Percentiles rank a stretch among this genome's conserved stretches.
phyloP scores from a whole-genome alignment of 1,284 basidiomycete genomes.

The Apiotrichum sp. region DNA sequence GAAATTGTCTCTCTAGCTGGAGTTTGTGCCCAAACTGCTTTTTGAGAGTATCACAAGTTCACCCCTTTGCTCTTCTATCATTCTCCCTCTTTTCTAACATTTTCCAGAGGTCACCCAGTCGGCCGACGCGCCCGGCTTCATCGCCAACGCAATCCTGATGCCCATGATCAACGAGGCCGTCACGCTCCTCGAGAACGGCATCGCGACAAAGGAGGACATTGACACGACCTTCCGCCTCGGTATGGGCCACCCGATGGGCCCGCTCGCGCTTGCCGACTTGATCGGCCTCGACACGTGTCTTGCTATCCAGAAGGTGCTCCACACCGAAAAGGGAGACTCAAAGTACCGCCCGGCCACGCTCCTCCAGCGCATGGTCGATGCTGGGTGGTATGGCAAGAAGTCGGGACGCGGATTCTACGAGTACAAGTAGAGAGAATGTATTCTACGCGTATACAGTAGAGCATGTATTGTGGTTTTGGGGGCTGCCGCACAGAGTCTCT shows the following conservation, averaged over 20 bases:
- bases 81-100: neutral
- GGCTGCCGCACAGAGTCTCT: no score
- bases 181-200: constrained; percentile 84
- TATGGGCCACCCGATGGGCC: constrained; percentile 96
- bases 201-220: constrained; percentile 87
- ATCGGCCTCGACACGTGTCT: constrained; percentile 90
- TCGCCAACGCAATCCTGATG: constrained; percentile 47
- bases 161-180: constrained; percentile 65
- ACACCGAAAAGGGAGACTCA: constrained; percentile 83
- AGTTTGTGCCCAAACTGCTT: no score
- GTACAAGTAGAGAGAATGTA: constrained; percentile 24
- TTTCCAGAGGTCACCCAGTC: constrained; percentile 73
- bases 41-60: no score
- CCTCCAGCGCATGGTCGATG: constrained; percentile 91
- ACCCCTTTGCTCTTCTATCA: no score
- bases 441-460: neutral
- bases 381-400: constrained; percentile 88
- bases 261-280: constrained; percentile 76
- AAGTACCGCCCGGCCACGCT: constrained; percentile 92
- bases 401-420: constrained; percentile 74
- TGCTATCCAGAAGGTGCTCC: constrained; percentile 80
- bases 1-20: no score
- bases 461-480: no score
- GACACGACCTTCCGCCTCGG: constrained; percentile 88
- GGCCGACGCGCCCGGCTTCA: constrained; percentile 78